Base-by-base conservation (phyloP, 352 stramenopile genomes). In the Halophytophthora batemanensis region DNA sequence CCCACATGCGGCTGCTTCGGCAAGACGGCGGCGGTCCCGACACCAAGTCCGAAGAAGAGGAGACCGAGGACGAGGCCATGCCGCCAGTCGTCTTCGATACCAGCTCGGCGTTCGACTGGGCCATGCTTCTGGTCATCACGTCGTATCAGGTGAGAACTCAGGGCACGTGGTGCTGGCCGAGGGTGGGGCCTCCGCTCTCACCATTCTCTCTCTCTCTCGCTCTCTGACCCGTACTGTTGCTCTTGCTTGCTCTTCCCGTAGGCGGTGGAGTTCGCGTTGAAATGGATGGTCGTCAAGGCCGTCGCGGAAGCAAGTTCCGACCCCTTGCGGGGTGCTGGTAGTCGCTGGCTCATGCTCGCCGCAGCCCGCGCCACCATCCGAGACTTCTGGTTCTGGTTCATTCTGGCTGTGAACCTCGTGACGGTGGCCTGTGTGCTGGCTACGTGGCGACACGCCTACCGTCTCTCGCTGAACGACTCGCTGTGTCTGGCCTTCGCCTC, bases 301-400 rank as follows among this genome's bases (percentile, higher is more conserved):
- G 5, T 61, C 18, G 51, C 57, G 53, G 38, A 53, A 45, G 37
- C 46, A 10, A 25, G 52, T 29, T 15, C 37, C 37, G 41, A 53
- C 29, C n/a, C 35, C 18, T 23, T 6, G 29, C 17, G 6, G 11
- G 17, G 5, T 43, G 13, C 29, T 42, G 18, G 3, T 19, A 61
- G 43, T 36, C 37, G 51, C 15, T 11, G 8, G 11, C 48, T 61
- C 50, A 56, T 28, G 15, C 40, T 61, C 33, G 59, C 46, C 18
- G 12, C 50, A 56, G 61, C 15, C 3, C 61, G 54, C 48, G 34
- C 14, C 5, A 62, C 63, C 21, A 59, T 62, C 4, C 70, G 56
- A n/a, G 71, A 88, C 44, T 79, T 86, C 43, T 91, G 77, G 75
- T 81, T 87, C 44, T 86, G 74, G 67, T 71, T 71, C 38, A 66